Conservation (phyloP, 2,329 filamentous ascomycete species). For the Sclerotinia nivalis region DNA sequence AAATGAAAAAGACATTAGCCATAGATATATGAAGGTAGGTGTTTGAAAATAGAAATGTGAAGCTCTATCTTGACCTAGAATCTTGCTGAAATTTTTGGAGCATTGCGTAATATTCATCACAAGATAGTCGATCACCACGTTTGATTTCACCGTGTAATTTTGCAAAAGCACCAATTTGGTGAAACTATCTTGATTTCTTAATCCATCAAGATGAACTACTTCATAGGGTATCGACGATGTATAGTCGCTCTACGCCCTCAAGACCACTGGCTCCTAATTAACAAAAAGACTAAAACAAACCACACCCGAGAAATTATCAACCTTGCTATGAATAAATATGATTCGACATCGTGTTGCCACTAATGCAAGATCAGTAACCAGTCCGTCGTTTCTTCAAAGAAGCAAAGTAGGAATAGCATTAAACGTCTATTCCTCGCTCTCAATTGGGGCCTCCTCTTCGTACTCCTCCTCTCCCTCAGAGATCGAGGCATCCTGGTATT, state of each 20-base stretch:
- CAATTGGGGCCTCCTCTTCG: slow-evolving; percentile 76
- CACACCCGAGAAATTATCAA: slow-evolving; percentile 32
- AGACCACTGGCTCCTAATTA: slow-evolving; percentile 30
- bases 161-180: slow-evolving; percentile 1
- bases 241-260: slow-evolving; percentile 33
- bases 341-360: slow-evolving; percentile 33
- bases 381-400: slow-evolving; percentile 24
- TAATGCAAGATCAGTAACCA: slow-evolving; percentile 27
- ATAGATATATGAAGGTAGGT: too few relatives aligned
- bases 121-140: neutral
- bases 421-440: slow-evolving; percentile 59
- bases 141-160: neutral
- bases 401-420: slow-evolving; percentile 25
- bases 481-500: slow-evolving; percentile 98
- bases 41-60: neutral
- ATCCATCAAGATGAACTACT: slow-evolving; percentile 35
- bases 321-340: slow-evolving; percentile 33
- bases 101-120: neutral
- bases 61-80: neutral
- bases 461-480: slow-evolving; percentile 94
- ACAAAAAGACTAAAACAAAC: slow-evolving; percentile 30
- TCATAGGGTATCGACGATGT: slow-evolving; percentile 34
- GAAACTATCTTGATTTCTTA: slow-evolving; percentile 35
- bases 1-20: neutral
- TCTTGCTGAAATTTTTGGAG: neutral